Percentiles rank a stretch among this genome's conserved stretches.
phyloP scores from a whole-genome alignment of 805 yeast species.

The Zygosaccharomyces bisporus region DNA sequence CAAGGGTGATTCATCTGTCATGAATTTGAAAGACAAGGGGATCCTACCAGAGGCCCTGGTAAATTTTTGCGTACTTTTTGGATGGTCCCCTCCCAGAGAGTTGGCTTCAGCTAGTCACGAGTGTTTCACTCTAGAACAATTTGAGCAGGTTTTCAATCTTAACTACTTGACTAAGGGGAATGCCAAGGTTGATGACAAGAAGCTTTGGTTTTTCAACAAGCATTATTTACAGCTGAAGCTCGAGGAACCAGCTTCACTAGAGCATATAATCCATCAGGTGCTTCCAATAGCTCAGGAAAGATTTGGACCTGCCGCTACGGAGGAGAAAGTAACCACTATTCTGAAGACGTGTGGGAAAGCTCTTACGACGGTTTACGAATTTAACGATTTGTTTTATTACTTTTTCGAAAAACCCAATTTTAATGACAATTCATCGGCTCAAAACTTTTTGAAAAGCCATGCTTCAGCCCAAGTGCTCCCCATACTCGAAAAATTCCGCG shows the following conservation, averaged over 20 bases:
- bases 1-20: slow-evolving; percentile 73
- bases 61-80: slow-evolving; percentile 85
- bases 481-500: slow-evolving; percentile 20
- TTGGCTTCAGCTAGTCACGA: slow-evolving; percentile 50
- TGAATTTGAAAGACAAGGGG: slow-evolving; percentile 54
- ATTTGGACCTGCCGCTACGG: slow-evolving; percentile 16
- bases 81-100: slow-evolving; percentile 83
- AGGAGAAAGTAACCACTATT: slow-evolving; percentile 39
- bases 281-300: slow-evolving; percentile 18
- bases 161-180: slow-evolving; percentile 85
- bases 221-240: slow-evolving; percentile 52
- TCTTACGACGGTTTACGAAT: slow-evolving; percentile 52
- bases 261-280: slow-evolving; percentile 38
- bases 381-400: slow-evolving; percentile 46
- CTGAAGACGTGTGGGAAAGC: slow-evolving; percentile 46
- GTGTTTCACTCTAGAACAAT: slow-evolving; percentile 47
- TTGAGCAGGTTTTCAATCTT: slow-evolving; percentile 55
- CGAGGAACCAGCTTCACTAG: slow-evolving; percentile 35
- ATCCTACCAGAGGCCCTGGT: slow-evolving; percentile 81
- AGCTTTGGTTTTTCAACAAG: slow-evolving; percentile 74
- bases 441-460: slow-evolving; percentile 32
- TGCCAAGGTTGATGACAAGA: slow-evolving; percentile 81
- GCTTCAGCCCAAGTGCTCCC: slow-evolving; percentile 11
- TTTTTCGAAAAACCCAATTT: slow-evolving; percentile 41
- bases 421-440: slow-evolving; percentile 23